A percentile compares a stretch with the other conserved stretches of the same genome.
These are phyloP conservation scores for Rhodotorula sp. DNA, from an alignment of 1,284 basidiomycete species.

Conservation along the genomic window DNA sequence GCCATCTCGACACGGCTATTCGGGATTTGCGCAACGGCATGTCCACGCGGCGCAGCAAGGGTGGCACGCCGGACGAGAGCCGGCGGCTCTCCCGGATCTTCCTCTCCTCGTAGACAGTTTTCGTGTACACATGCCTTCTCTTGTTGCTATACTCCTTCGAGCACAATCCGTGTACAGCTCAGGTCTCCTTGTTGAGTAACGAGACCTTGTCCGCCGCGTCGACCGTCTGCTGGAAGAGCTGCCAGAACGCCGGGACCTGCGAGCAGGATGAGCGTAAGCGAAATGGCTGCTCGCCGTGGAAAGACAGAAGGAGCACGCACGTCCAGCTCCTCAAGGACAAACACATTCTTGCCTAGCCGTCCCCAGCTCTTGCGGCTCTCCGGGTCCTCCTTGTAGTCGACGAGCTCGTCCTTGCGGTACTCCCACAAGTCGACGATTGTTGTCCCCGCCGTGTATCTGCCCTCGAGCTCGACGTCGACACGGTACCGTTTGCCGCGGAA, in stretches of 20 bases:
- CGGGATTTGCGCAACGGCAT: conserved; percentile 67
- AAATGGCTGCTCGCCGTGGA: neutral
- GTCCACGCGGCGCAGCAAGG: conserved; percentile 51
- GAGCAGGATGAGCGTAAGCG: neutral
- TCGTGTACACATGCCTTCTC: no score
- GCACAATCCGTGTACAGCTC: neutral
- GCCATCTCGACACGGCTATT: conserved; percentile 77
- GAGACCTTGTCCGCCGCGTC: conserved; percentile 58
- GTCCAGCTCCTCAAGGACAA: conserved; percentile 65
- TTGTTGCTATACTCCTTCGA: neutral
- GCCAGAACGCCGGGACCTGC: conserved; percentile 66
- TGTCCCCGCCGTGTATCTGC: conserved; percentile 66
- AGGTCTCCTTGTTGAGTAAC: conserved; percentile 36
- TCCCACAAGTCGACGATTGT: conserved; percentile 73
- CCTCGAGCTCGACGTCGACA: conserved; percentile 72
- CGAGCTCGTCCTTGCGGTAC: conserved; percentile 55
- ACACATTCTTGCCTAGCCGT: conserved; percentile 65
- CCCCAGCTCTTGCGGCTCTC: conserved; percentile 43
- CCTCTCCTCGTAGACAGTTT: conserved; percentile 12
- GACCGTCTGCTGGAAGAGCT: conserved; percentile 63
- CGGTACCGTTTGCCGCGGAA: conserved; percentile 64
- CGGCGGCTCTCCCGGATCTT: conserved; percentile 72
- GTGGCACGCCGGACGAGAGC: conserved; percentile 54
- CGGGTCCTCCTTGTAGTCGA: conserved; percentile 65
- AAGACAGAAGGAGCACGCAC: conserved; percentile 7